phyloP scores from a whole-genome alignment of 192 early-diverging fungal species.

The Backusella psychrophila region DNA sequence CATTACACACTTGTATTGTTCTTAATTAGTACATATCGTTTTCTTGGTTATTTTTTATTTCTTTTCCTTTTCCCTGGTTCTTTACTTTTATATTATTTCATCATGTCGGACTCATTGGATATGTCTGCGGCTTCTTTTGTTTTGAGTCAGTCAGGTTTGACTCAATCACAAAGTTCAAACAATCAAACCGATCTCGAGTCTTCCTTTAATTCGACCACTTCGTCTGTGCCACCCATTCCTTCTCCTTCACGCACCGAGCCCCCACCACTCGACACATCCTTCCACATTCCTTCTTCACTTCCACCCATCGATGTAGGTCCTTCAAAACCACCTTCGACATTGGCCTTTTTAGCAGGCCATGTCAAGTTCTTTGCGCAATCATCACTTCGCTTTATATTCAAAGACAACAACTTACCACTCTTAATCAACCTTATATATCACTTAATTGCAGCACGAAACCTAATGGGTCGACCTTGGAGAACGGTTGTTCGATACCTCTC shows the following conservation, averaged over 20 bases:
- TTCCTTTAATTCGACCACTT: background rate
- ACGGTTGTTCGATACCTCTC: conserved; percentile 15
- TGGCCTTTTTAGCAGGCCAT: background rate
- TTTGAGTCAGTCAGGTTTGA: background rate
- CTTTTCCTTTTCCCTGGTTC: background rate
- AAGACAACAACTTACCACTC: conserved; percentile 34
- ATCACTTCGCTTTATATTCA: conserved; percentile 22
- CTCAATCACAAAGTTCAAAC: conserved; percentile 6
- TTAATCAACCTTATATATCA: conserved; percentile 29
- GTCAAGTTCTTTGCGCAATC: conserved; percentile 2
- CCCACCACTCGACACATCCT: background rate
- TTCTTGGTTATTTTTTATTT: background rate
- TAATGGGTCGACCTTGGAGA: conserved; percentile 4
- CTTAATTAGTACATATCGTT: background rate
- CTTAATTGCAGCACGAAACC: conserved; percentile 17
- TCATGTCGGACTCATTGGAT: conserved; percentile 13
- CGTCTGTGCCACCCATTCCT: background rate
- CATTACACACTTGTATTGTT: background rate
- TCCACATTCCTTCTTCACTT: background rate
- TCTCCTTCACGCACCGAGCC: background rate
- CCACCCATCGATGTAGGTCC: background rate
- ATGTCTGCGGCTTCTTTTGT: conserved; percentile 25
- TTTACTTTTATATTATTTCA: background rate
- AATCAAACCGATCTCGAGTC: background rate
- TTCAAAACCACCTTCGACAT: background rate